A percentile compares a stretch with the other conserved stretches of the same genome.
phyloP scores from a whole-genome alignment of 2,329 filamentous ascomycete genomes.

The Fusarium beomiforme region DNA sequence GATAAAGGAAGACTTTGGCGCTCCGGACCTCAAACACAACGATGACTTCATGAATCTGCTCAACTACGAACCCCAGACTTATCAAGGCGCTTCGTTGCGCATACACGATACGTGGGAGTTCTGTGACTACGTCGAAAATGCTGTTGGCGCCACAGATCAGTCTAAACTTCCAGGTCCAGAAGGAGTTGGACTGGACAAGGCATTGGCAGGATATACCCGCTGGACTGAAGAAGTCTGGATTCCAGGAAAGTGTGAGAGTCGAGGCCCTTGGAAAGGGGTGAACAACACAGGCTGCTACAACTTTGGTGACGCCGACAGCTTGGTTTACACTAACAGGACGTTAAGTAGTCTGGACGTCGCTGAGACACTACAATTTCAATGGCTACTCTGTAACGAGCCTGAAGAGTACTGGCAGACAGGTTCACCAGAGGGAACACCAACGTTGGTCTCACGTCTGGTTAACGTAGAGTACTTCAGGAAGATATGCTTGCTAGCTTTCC shows the following conservation, averaged over 20 bases:
- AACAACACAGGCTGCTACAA: constrained; percentile 8
- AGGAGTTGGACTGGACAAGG: neutral
- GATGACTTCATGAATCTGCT: constrained; percentile 6
- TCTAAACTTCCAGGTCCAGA: neutral
- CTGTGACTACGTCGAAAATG: constrained; percentile 6
- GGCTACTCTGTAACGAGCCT: constrained; percentile 1
- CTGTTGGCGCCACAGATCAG: neutral
- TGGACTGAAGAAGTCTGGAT: neutral
- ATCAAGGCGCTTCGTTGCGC: neutral
- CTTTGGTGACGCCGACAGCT: neutral
- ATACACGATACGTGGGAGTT: neutral
- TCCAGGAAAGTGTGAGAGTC: neutral
- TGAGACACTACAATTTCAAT: neutral
- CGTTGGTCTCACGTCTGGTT: neutral
- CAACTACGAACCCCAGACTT: neutral
- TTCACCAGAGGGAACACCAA: neutral
- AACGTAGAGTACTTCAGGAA: constrained; percentile 4
- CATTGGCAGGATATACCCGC: neutral
- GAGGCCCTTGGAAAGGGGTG: neutral
- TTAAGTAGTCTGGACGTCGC: neutral
- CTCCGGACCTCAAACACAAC: neutral
- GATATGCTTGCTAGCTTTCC: neutral
- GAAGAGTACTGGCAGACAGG: constrained; percentile 8
- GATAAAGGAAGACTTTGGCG: neutral
- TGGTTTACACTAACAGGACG: neutral